These are phyloP conservation scores for Cystofilobasidium capitatum DNA, from an alignment of 768 basidiomycete species.

Conservation along the genomic window DNA sequence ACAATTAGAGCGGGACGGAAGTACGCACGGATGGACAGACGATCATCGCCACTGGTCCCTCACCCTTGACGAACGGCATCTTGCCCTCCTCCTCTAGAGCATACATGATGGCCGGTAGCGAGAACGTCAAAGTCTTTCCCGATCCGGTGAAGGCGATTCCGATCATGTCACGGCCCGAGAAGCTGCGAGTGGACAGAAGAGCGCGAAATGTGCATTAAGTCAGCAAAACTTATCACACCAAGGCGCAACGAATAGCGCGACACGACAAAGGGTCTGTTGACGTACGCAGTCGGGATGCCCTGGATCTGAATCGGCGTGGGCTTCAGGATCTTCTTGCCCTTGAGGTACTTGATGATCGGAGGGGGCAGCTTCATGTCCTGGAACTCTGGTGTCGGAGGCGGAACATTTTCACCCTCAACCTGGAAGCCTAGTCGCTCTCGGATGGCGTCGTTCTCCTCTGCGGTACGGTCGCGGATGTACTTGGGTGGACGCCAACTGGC, in stretches of 20 bases:
- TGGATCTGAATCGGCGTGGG: constrained; percentile 97
- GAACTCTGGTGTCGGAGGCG: constrained; percentile 55
- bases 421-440: constrained; percentile 90
- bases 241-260: background rate
- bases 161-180: constrained; percentile 92
- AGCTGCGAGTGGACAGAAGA: constrained; percentile 45
- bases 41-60: constrained; percentile 93
- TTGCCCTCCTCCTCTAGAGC: constrained; percentile 87
- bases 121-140: constrained; percentile 97
- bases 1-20: background rate
- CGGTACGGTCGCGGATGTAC: constrained; percentile 62
- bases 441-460: constrained; percentile 60
- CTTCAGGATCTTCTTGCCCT: constrained; percentile 66
- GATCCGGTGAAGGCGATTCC: constrained; percentile 99
- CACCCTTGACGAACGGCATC: constrained; percentile 78
- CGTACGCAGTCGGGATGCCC: constrained; percentile 89
- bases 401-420: constrained; percentile 74
- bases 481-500: constrained; percentile 77
- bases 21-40: constrained; percentile 69
- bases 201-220: background rate
- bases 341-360: constrained; percentile 69
- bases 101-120: constrained; percentile 93
- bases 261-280: constrained; percentile 18
- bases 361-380: constrained; percentile 97
- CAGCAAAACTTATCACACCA: background rate